Conservation (phyloP, 768 basidiomycete species). For the Vararia minispora region DNA sequence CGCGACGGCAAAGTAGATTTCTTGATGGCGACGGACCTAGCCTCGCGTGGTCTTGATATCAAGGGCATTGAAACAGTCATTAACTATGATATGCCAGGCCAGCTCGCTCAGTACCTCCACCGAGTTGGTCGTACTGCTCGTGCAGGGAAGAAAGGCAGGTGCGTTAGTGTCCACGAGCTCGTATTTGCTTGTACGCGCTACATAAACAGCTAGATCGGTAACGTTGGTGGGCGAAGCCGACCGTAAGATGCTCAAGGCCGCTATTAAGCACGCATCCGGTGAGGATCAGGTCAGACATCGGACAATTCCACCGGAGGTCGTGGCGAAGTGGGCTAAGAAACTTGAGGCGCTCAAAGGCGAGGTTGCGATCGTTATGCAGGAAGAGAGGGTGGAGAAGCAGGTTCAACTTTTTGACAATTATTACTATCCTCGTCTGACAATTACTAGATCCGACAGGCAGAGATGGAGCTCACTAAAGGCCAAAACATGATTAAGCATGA, state of each 20-base stretch:
- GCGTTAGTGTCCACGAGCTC: constrained; percentile 18
- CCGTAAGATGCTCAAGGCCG: constrained; percentile 91
- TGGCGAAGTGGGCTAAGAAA: constrained; percentile 59
- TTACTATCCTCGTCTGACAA: constrained; percentile 10
- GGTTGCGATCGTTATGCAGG: constrained; percentile 66
- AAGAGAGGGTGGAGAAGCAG: constrained; percentile 94
- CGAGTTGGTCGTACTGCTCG: constrained; percentile 96
- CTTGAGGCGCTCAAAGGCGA: constrained; percentile 66
- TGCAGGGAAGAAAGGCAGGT: constrained; percentile 89
- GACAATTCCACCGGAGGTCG: constrained; percentile 65
- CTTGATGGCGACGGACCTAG: constrained; percentile 93
- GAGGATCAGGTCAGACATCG: constrained; percentile 84
- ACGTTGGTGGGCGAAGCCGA: constrained; percentile 94
- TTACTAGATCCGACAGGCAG: constrained; percentile 68
- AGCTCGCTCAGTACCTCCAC: constrained; percentile 89
- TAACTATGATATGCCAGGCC: constrained; percentile 97
- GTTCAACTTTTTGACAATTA: constrained; percentile 27
- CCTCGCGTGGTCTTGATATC: constrained; percentile 92
- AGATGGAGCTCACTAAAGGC: constrained; percentile 94
- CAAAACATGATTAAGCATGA: constrained; percentile 93
- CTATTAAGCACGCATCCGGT: constrained; percentile 75
- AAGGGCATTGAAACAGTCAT: constrained; percentile 96
- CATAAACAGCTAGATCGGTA: constrained; percentile 51
- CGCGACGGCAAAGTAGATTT: constrained; percentile 83
- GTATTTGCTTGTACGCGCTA: constrained; percentile 1